These are phyloP conservation scores for Ramaria sp. DNA, from an alignment of 768 basidiomycete genomes.

Conservation along the genomic window DNA sequence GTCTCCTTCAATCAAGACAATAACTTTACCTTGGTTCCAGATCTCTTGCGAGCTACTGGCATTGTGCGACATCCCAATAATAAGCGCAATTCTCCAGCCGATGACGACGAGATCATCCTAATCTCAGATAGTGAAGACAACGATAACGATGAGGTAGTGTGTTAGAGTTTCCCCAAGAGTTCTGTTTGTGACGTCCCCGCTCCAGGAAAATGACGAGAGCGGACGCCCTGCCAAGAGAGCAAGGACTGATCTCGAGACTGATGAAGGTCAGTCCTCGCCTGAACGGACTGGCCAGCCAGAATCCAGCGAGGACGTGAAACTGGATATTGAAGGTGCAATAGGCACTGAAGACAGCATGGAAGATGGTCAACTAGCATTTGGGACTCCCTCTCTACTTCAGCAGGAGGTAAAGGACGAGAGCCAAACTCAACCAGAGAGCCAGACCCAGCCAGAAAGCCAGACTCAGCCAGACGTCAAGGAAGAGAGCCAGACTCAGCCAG, in stretches of 20 bases:
- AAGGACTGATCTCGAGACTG: not conserved
- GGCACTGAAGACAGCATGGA: not conserved
- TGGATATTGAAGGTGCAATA: not conserved
- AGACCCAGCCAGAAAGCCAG: too few species aligned
- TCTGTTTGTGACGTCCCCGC: too few species aligned
- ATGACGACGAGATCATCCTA: not conserved
- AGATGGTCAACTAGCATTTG: not conserved
- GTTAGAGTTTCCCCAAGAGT: not conserved
- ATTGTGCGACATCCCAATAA: not conserved
- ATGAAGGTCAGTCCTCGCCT: not conserved
- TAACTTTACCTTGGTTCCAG: not conserved
- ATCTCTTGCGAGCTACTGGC: not conserved
- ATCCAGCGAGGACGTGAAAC: not conserved
- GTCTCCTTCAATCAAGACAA: not conserved
- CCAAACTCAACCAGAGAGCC: not conserved
- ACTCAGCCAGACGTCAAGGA: too few species aligned
- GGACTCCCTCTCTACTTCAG: slow-evolving; percentile 1
- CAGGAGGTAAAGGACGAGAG: not conserved
- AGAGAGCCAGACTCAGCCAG: not conserved
- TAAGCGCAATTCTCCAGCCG: not conserved
- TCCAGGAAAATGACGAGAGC: not conserved
- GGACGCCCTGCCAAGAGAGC: not conserved
- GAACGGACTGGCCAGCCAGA: not conserved
- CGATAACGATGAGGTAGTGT: not conserved
- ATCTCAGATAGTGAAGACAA: slow-evolving; percentile 1